Evolutionary conservation across 768 basidiomycete genomes (phyloP), one percentile per base, ranked within the genome.

Genomic region (Tulasnella sp.): DNA sequence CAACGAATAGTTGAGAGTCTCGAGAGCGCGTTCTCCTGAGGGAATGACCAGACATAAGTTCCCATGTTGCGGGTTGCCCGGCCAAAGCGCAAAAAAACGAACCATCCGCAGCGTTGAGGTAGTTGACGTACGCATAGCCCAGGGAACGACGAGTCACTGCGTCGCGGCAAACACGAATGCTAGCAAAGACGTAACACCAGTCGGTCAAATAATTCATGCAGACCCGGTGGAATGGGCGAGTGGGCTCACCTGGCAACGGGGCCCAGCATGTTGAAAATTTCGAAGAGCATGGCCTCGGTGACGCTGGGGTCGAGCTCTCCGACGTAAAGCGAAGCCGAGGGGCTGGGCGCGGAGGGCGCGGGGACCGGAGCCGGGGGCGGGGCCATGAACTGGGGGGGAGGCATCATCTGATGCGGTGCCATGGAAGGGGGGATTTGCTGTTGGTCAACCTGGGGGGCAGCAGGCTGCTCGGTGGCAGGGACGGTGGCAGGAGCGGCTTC

Each of bases 251-350:
- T 97, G 71, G 96, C 96, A 82, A 99, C 98, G 74, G 97, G 98
- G 76, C 98, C 98, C 87, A 99, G 96, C 95, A 99, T 97, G 86
- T 98, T 98, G 90, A 99, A 99, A 86, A 99, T 99, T 89, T 99
- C 98, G 85, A 99, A 99, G 77, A 99, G 91, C 96, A 98, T 98
- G 79, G 98, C 97, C 89, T 99, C 98, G 48, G 97, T 95, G 87
- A 99, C 98, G 82, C 94, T 93, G 83, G 94, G 92, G 87, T 99
- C 98, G 82, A 99, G 93, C 88, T 99, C 98, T 80, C 98, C 98
- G 81, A 99, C 98, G 87, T 99, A 99, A 83, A 99, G 94, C 80
- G 96, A 98, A 34, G 94, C 94, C 76, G 94, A 95, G 80, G 92
- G 88, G 71, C 24, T 74, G 80, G 93, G 88, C 21, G 78, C 78